Conservation (phyloP, 1,284 basidiomycete species). For the Trichosporon sp. region DNA sequence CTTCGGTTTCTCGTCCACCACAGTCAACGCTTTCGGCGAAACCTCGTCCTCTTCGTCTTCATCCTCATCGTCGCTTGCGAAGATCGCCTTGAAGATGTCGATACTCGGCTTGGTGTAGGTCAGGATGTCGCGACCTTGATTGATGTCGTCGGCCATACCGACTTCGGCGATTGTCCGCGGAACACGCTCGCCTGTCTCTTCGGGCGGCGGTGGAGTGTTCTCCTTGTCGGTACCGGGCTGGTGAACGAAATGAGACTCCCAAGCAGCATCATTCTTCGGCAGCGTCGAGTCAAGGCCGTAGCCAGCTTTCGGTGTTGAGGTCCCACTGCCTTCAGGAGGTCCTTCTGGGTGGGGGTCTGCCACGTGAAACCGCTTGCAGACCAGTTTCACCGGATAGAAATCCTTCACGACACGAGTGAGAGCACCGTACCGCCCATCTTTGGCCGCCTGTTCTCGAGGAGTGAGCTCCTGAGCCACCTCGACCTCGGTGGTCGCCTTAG, state of each 20-base stretch:
- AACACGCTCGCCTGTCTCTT: slow-evolving; percentile 31
- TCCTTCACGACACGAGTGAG: slow-evolving; percentile 72
- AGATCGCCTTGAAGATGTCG: slow-evolving; percentile 94
- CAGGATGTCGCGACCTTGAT: slow-evolving; percentile 79
- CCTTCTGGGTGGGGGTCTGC: slow-evolving; percentile 73
- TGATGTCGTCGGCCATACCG: slow-evolving; percentile 84
- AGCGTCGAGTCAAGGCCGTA: slow-evolving; percentile 20
- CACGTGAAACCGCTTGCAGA: slow-evolving; percentile 94
- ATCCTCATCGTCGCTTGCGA: slow-evolving; percentile 84
- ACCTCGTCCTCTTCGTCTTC: slow-evolving; percentile 64
- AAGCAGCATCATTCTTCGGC: slow-evolving; percentile 46
- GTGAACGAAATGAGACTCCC: slow-evolving; percentile 51
- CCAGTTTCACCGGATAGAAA: slow-evolving; percentile 77
- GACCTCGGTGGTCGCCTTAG: slow-evolving; percentile 56
- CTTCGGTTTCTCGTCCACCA: slow-evolving; percentile 25
- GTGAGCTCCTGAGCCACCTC: slow-evolving; percentile 62
- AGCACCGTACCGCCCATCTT: slow-evolving; percentile 81
- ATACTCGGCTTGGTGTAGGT: slow-evolving; percentile 83
- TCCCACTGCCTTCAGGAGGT: slow-evolving; percentile 34
- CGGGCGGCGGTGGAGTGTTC: slow-evolving; percentile 9
- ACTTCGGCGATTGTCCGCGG: slow-evolving; percentile 64
- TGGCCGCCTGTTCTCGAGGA: slow-evolving; percentile 77
- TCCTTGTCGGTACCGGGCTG: slow-evolving; percentile 32
- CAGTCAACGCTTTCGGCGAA: slow-evolving; percentile 35
- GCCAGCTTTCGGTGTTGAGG: slow-evolving; percentile 25